Base-by-base conservation (phyloP, 1,284 basidiomycete species). In the Heterobasidion irregulare region DNA sequence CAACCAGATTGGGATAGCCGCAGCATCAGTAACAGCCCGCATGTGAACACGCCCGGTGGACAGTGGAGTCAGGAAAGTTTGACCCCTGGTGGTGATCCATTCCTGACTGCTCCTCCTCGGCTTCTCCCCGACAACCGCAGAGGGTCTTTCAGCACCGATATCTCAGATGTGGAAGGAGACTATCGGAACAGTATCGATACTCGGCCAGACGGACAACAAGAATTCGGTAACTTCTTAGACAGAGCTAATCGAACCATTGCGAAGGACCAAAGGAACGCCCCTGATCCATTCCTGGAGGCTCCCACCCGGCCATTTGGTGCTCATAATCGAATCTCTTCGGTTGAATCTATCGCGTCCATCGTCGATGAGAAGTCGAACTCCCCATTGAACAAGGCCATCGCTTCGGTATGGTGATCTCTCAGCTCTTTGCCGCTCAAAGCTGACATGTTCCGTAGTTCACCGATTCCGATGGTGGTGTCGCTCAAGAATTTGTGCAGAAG, bases 331-430 rank as follows among this genome's bases (percentile, higher is more conserved):
- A 79, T 80, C 2, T 86, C 87, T 0, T 94, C 91, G 0, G 84
- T 89, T 33, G 93, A 94, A 64, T 93, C 91, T 6, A 92, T 95
- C 58, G 83, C 87, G 9, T 88, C 88, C 2, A 92, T 95, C 55
- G 88, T 92, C 45, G 91, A 94, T 62, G 93, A 95, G 65, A 95
- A 95, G 74, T 75, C 75, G 1, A 87, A 88, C 57, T 94, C 92
- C 10, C 91, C 92, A 6, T 72, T 95, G 58, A 96, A 96, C 74
- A 94, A 94, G 72, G 91, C 92, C 9, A 92, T 93, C 66, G 88
- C 87, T 58, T 86, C 91, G 55, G 89, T 91, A 66, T 64, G 81
- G 72, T 32, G 7, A 32, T 36, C 19, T 2, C 12, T 19, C 53
- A 2, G 32, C 34, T 33, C 5, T 15, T 44, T 41, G 43, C 15